Percentiles rank a stretch among this genome's conserved stretches.
Evolutionary conservation across 495 filamentous ascomycete genomes (phyloP).

Genomic region (Eremomyces bilateralis): DNA sequence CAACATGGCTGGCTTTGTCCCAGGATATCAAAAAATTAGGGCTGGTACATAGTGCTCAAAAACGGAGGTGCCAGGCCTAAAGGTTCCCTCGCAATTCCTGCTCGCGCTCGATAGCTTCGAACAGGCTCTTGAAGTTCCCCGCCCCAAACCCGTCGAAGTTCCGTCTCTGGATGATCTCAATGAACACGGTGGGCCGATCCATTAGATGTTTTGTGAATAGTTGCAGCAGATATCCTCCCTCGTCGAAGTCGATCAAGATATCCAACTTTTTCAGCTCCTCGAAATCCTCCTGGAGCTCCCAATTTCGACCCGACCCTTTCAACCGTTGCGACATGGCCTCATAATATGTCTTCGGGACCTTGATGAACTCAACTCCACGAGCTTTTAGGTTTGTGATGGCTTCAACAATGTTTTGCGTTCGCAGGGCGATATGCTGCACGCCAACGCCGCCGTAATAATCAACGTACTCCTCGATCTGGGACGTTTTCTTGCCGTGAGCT

Average conservation of each 20-base stretch:
- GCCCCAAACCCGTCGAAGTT: slow-evolving; percentile 80
- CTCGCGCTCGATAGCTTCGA: slow-evolving; percentile 81
- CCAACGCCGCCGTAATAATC: slow-evolving; percentile 69
- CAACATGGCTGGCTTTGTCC: no score
- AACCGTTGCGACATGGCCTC: slow-evolving; percentile 48
- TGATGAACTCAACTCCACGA: slow-evolving; percentile 74
- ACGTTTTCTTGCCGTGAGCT: slow-evolving; percentile 60
- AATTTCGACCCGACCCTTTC: slow-evolving; percentile 24
- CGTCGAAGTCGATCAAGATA: slow-evolving; percentile 83
- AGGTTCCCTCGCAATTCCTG: slow-evolving; percentile 69
- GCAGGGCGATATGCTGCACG: slow-evolving; percentile 79
- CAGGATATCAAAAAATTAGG: no score
- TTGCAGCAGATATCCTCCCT: slow-evolving; percentile 50
- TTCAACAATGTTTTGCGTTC: slow-evolving; percentile 54
- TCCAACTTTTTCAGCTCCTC: slow-evolving; percentile 47
- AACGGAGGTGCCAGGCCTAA: no score
- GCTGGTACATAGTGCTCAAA: no score
- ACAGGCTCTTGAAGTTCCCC: slow-evolving; percentile 85
- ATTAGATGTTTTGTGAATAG: slow-evolving; percentile 73
- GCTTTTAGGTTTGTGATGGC: slow-evolving; percentile 52
- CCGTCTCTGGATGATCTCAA: slow-evolving; percentile 80
- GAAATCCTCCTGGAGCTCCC: slow-evolving; percentile 51
- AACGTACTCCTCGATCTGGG: slow-evolving; percentile 85
- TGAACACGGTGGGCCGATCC: slow-evolving; percentile 82
- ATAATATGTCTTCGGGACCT: slow-evolving; percentile 65